Conservation (phyloP, 1,139 yeast genomes). For the Debaryomyces coudertii region DNA sequence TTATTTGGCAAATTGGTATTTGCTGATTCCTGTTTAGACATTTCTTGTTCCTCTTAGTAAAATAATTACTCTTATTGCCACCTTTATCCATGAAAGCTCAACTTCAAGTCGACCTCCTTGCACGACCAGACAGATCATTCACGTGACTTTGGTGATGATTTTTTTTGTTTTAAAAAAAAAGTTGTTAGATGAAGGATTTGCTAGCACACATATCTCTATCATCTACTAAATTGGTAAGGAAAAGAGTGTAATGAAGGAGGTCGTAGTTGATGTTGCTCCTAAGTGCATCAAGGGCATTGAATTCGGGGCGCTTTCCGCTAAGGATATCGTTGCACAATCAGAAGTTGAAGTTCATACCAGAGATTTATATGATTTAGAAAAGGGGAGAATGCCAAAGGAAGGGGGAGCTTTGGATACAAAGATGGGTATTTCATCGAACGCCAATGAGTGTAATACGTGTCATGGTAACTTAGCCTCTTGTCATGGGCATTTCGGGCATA, state of each 20-base stretch:
- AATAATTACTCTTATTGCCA: constrained; percentile 1
- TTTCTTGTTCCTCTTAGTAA: not conserved
- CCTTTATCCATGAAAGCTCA: not conserved
- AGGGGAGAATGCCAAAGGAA: constrained; percentile 77
- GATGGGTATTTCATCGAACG: constrained; percentile 93
- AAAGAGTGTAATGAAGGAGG: constrained; percentile 58
- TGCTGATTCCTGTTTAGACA: constrained; percentile 2
- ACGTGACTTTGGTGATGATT: constrained; percentile 7
- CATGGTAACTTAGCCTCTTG: constrained; percentile 92
- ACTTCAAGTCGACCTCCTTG: not conserved
- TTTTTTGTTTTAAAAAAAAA: not conserved
- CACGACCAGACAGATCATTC: constrained; percentile 8
- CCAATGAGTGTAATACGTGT: constrained; percentile 86
- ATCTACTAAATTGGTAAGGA: constrained; percentile 4
- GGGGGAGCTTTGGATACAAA: constrained; percentile 89
- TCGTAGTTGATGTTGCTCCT: constrained; percentile 83
- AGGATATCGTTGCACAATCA: constrained; percentile 89
- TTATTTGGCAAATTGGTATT: constrained; percentile 11
- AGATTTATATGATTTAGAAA: constrained; percentile 84
- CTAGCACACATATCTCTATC: not conserved
- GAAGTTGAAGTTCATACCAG: constrained; percentile 93
- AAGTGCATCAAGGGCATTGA: constrained; percentile 88
- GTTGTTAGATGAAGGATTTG: constrained; percentile 2
- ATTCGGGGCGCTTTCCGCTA: constrained; percentile 88
- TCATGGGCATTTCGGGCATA: constrained; percentile 98